Evolutionary conservation across 176 grass and related monocot species (phyloP), one percentile per base, ranked within the genome.

Genomic region (Metroxylon sagu): DNA sequence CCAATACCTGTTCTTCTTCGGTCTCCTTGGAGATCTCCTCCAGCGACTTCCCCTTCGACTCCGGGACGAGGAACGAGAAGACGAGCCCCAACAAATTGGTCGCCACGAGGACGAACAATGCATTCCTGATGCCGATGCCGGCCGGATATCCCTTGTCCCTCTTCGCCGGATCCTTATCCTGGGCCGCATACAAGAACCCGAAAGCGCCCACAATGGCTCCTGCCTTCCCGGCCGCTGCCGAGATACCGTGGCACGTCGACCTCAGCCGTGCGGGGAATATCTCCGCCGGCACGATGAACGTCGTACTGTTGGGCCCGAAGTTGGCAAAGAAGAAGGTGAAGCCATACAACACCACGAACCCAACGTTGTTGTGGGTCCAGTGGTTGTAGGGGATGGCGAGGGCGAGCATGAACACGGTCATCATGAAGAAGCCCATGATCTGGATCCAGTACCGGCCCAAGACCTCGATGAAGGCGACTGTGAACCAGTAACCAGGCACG

Each of bases 271-370:
- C 84, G 16, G 89, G 89, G 62, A 94, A 94, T 19, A 89, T 82
- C 78, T 89, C 86, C 1, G 89, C 89, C 14, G 89, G 89, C 31
- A 88, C 63, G 72, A 94, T 82, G 74, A 94, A 94, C 1, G 89
- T 87, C 2, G 89, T 93, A 0, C 66, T 57, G 72, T 93, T 93
- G 4, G 89, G 84, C 43, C 89, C 89, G 61, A 94, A 94, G 81
- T 88, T 94, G 35, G 89, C 89, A 64, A 94, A 93, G 71, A 94
- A 87, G 78, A 89, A 89, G 21, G 86, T 85, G 57, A 90, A 35
- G 0, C 59, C 79, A 56, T 90, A 90, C 64, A 82, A 53, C 39
- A 85, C 12, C 17, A 79, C 59, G 57, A 89, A 89, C 28, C 65
- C 78, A 15, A 65, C 26, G 39, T 85, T 23, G 21, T 23, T 23